These are phyloP conservation scores for Hordeum pubiflorum DNA, from an alignment of 202 grass and related monocot genomes.

Conservation along the genomic window DNA sequence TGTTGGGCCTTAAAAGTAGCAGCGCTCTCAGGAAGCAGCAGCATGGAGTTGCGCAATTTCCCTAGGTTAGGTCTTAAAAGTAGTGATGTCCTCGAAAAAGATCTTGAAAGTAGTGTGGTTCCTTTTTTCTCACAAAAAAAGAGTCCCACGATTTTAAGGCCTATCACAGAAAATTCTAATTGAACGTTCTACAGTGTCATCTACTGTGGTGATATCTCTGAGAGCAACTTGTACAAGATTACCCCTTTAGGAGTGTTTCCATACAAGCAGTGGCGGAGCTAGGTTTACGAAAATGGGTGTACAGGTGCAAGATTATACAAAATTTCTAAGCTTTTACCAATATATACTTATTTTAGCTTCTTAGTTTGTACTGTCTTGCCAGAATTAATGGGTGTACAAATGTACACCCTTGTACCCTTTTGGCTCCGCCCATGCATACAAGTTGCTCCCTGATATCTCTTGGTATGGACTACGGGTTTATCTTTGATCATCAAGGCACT, in stretches of 20 bases:
- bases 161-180: conserved; percentile 7
- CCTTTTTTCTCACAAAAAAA: not conserved
- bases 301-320: too few species aligned
- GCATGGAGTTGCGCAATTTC: not conserved
- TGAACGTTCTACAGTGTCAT: not conserved
- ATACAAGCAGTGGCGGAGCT: not conserved
- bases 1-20: too few species aligned
- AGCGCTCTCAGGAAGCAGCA: not conserved
- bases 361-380: too few species aligned
- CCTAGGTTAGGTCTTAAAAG: not conserved
- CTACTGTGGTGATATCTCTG: not conserved
- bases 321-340: too few species aligned
- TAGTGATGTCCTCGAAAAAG: not conserved
- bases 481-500: not conserved
- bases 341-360: too few species aligned
- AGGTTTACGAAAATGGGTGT: too few species aligned
- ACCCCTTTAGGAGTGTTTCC: not conserved
- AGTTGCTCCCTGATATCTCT: not conserved
- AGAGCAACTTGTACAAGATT: not conserved
- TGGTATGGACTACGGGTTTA: not conserved
- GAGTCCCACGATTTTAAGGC: not conserved
- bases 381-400: too few species aligned
- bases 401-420: too few species aligned
- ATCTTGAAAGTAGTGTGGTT: not conserved
- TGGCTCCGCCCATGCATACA: not conserved